These are phyloP conservation scores for Tremella yokohamensis DNA, from an alignment of 768 basidiomycete genomes.

Conservation along the genomic window DNA sequence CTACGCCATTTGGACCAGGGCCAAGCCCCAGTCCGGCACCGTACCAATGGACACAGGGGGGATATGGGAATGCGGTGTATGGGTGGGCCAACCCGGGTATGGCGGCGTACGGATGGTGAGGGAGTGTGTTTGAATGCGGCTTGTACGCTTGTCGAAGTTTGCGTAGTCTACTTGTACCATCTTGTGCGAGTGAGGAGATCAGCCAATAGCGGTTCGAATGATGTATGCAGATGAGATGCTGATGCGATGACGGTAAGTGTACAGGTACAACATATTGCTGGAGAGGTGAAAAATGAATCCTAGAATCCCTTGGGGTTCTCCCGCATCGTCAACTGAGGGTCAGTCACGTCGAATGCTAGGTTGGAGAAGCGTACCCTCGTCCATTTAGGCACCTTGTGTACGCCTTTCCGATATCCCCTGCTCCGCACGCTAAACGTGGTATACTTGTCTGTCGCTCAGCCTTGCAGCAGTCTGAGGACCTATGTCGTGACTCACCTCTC, in stretches of 20 bases:
- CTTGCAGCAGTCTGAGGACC: background rate
- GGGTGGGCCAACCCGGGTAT: background rate
- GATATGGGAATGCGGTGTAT: conserved; percentile 5
- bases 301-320: conserved; percentile 91
- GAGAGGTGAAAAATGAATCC: background rate
- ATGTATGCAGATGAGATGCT: conserved; percentile 4
- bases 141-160: too few species aligned
- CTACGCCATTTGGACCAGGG: background rate
- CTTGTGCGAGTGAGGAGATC: too few species aligned
- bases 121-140: background rate
- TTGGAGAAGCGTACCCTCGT: conserved; percentile 52
- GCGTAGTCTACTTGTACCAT: too few species aligned
- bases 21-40: conserved; percentile 1
- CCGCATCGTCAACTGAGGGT: conserved; percentile 65
- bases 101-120: background rate
- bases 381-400: conserved; percentile 97
- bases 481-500: conserved; percentile 51
- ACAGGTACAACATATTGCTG: conserved; percentile 15
- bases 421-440: conserved; percentile 73
- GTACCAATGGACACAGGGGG: background rate
- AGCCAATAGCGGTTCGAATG: too few species aligned
- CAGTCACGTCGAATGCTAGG: background rate
- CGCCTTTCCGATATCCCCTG: conserved; percentile 81
- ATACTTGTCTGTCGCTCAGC: conserved; percentile 69
- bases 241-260: conserved; percentile 5